Percentiles rank a stretch among this genome's conserved stretches.
Evolutionary conservation across 179 eudicot species (phyloP).

Genomic region (Silene noctiflora): DNA sequence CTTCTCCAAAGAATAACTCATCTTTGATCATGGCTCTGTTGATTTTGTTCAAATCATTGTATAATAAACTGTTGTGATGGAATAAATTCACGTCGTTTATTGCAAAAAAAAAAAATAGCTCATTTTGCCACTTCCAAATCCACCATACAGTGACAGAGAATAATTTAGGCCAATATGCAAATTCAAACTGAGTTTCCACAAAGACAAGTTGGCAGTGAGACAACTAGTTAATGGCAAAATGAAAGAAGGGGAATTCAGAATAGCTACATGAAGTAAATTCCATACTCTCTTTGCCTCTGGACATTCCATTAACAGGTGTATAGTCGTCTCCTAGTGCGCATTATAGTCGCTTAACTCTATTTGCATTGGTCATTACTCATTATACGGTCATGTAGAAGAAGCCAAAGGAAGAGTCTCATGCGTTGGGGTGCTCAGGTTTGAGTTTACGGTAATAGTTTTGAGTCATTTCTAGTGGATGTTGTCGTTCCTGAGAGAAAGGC

Average conservation of each 20-base stretch:
- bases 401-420: too few relatives aligned
- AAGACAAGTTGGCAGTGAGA: neutral
- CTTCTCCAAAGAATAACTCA: neutral
- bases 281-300: too few relatives aligned
- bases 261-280: too few relatives aligned
- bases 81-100: neutral
- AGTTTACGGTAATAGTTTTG: constrained; percentile 93
- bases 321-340: too few relatives aligned
- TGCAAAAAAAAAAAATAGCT: too few relatives aligned
- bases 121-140: neutral
- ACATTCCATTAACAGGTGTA: too few relatives aligned
- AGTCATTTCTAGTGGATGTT: constrained; percentile 90
- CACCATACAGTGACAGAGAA: neutral
- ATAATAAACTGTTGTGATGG: neutral
- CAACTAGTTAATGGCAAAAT: neutral
- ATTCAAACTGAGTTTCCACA: neutral
- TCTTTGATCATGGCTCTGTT: neutral
- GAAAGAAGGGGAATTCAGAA: neutral
- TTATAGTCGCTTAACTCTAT: too few relatives aligned
- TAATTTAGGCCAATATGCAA: neutral
- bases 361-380: too few relatives aligned
- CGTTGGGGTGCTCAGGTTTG: constrained; percentile 50
- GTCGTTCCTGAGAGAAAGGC: constrained; percentile 80
- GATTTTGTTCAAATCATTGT: neutral
- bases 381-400: too few relatives aligned